These are phyloP conservation scores for Terana coerulea DNA, from an alignment of 768 basidiomycete genomes.

Conservation along the genomic window DNA sequence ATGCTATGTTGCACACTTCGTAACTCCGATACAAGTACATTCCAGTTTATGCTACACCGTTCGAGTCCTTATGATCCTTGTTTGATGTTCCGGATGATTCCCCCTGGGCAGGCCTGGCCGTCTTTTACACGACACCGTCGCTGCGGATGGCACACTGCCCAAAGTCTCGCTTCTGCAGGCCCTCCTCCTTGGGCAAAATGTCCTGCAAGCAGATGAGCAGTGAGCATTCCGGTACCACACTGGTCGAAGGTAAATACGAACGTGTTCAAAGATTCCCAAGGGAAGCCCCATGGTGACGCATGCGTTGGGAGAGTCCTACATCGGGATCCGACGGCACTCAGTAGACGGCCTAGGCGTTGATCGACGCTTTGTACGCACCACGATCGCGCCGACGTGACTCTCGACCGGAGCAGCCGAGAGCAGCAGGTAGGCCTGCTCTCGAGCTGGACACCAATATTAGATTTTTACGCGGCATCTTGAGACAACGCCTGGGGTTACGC, in stretches of 20 bases:
- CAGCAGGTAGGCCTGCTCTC: constrained; percentile 73
- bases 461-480: neutral
- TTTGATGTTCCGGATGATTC: neutral
- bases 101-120: too few species aligned
- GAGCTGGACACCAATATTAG: constrained; percentile 38
- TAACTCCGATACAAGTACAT: neutral
- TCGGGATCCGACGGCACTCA: constrained; percentile 2
- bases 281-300: constrained; percentile 74
- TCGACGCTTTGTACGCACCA: constrained; percentile 38
- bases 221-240: neutral
- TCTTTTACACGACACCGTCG: constrained; percentile 51
- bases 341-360: neutral
- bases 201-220: constrained; percentile 37
- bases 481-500: constrained; percentile 22
- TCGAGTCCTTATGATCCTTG: neutral
- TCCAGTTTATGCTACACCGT: neutral
- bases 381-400: constrained; percentile 65
- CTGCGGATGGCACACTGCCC: constrained; percentile 66
- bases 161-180: constrained; percentile 53
- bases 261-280: constrained; percentile 73
- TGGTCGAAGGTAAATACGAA: constrained; percentile 28
- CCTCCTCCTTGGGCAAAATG: constrained; percentile 62
- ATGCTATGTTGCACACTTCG: neutral
- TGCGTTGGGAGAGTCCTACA: constrained; percentile 71
- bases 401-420: constrained; percentile 70